Conservation (phyloP, 2,329 filamentous ascomycete species). For the Penicillium thymicola region DNA sequence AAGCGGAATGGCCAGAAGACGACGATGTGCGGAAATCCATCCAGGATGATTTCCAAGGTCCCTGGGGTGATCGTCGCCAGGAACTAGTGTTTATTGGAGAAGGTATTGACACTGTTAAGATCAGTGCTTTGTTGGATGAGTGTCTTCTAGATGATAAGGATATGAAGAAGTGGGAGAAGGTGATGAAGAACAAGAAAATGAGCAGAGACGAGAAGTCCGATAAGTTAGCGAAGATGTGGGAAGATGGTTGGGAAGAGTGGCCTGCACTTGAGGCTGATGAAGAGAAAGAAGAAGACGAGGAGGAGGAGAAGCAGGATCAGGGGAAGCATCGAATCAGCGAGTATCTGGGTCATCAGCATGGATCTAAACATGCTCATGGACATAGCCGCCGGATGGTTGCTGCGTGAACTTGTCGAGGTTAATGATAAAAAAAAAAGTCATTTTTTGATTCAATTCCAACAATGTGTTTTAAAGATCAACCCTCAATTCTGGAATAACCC, state of each 20-base stretch:
- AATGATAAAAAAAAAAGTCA: background rate
- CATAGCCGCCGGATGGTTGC: conserved; percentile 11
- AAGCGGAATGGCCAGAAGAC: conserved; percentile 52
- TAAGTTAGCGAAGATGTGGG: conserved; percentile 51
- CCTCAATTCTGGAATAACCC: background rate
- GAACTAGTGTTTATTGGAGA: conserved; percentile 74
- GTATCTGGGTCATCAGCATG: conserved; percentile 23
- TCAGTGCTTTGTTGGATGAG: conserved; percentile 55
- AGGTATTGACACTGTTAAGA: conserved; percentile 51
- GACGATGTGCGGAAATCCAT: conserved; percentile 49
- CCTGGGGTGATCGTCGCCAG: conserved; percentile 67
- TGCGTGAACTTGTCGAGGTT: background rate
- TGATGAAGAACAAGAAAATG: conserved; percentile 48
- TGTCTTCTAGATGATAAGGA: conserved; percentile 63
- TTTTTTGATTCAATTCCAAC: background rate
- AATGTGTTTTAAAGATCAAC: background rate
- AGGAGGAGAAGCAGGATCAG: conserved; percentile 21
- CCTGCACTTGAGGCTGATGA: conserved; percentile 44
- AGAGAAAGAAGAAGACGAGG: conserved; percentile 27
- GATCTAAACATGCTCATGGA: conserved; percentile 15
- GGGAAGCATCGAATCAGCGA: conserved; percentile 34
- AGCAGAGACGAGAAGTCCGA: conserved; percentile 44
- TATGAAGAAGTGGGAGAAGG: conserved; percentile 52
- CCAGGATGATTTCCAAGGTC: conserved; percentile 48
- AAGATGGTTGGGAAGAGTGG: conserved; percentile 61